Percentiles rank a stretch among this genome's conserved stretches.
Conservation (phyloP, 768 basidiomycete species). For the Hypsizygus marmoreus region DNA sequence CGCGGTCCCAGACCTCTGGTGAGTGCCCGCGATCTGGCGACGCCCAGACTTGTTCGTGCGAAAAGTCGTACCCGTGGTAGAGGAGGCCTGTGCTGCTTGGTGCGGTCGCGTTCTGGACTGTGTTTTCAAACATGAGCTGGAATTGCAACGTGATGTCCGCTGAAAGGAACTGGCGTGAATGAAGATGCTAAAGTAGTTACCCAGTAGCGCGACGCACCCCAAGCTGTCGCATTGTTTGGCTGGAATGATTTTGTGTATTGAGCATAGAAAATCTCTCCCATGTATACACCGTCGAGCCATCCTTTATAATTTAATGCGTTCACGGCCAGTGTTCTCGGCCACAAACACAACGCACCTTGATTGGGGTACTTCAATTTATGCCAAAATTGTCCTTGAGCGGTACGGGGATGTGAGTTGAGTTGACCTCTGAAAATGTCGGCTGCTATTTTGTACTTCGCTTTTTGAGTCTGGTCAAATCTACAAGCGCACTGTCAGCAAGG, state of each 20-base stretch:
- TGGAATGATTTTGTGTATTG: constrained; percentile 40
- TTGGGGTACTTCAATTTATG: constrained; percentile 44
- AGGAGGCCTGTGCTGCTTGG: constrained; percentile 44
- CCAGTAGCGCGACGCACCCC: constrained; percentile 27
- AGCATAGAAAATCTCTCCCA: constrained; percentile 48
- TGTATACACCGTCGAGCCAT: constrained; percentile 49
- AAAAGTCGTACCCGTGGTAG: constrained; percentile 53
- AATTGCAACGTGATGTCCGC: constrained; percentile 45
- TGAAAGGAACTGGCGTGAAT: constrained; percentile 8
- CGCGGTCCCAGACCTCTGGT: constrained; percentile 51
- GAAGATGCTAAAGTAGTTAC: constrained; percentile 5
- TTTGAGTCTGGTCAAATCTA: constrained; percentile 36
- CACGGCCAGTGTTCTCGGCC: too few relatives aligned
- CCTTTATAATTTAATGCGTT: constrained; percentile 23
- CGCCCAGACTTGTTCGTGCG: constrained; percentile 45
- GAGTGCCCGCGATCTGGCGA: constrained; percentile 46
- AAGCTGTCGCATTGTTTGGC: constrained; percentile 36
- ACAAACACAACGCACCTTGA: constrained; percentile 31
- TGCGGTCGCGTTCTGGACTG: constrained; percentile 37
- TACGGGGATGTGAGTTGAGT: constrained; percentile 44
- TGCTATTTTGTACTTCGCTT: constrained; percentile 42
- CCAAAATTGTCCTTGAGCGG: constrained; percentile 48
- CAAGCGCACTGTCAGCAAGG: neutral
- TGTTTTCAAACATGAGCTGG: constrained; percentile 45
- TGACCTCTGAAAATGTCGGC: constrained; percentile 41